These are phyloP conservation scores for Lyophyllum atratum DNA, from an alignment of 768 basidiomycete species.

Conservation along the genomic window DNA sequence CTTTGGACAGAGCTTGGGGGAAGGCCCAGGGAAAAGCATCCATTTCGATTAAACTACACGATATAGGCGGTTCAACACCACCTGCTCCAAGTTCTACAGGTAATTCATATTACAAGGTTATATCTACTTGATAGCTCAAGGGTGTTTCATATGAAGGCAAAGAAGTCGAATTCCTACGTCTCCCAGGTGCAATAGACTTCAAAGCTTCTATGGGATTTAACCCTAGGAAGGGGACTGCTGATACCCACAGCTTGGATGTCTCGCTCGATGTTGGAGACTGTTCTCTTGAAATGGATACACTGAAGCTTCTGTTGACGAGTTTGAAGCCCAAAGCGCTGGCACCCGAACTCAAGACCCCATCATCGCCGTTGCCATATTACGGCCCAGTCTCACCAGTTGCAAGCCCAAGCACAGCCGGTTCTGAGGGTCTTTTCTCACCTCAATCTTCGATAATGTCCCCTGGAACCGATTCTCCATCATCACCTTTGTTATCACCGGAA, in stretches of 20 bases:
- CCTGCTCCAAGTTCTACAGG: slow-evolving; percentile 25
- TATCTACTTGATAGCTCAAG: not conserved
- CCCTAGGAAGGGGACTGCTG: slow-evolving; percentile 55
- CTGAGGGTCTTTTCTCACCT: slow-evolving; percentile 9
- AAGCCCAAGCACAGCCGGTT: slow-evolving; percentile 6
- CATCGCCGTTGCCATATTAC: slow-evolving; percentile 1
- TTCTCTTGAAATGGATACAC: slow-evolving; percentile 47
- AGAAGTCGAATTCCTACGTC: slow-evolving; percentile 41
- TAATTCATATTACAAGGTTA: slow-evolving; percentile 20
- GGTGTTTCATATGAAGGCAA: slow-evolving; percentile 15
- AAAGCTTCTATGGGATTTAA: slow-evolving; percentile 55
- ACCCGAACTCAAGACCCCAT: not conserved
- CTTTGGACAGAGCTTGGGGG: slow-evolving; percentile 72
- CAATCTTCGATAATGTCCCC: slow-evolving; percentile 13
- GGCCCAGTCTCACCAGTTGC: slow-evolving; percentile 1
- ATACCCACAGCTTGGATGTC: slow-evolving; percentile 52
- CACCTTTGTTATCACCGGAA: slow-evolving; percentile 13
- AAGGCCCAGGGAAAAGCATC: slow-evolving; percentile 58
- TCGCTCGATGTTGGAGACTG: slow-evolving; percentile 48
- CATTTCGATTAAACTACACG: slow-evolving; percentile 49
- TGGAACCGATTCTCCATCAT: not conserved
- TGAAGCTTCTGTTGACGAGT: slow-evolving; percentile 32
- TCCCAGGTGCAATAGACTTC: slow-evolving; percentile 47
- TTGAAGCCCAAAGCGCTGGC: slow-evolving; percentile 10
- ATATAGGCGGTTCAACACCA: slow-evolving; percentile 44